phyloP scores from a whole-genome alignment of 78 protist species.

The Dictyostelium capitatum region DNA sequence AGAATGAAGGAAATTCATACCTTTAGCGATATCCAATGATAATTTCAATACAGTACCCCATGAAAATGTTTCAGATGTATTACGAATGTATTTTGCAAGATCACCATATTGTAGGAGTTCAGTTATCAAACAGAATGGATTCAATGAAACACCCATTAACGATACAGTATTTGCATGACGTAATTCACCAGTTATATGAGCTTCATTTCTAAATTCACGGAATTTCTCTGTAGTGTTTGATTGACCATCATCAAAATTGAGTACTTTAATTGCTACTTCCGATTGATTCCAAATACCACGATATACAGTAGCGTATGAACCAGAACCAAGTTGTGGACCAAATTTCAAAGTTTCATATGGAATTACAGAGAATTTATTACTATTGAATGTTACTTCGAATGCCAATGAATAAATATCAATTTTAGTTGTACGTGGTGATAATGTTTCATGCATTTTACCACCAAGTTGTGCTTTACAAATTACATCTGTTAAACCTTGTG shows the following conservation, averaged over 20 bases:
- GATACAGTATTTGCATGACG: constrained; percentile 69
- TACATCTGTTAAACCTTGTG: constrained; percentile 13
- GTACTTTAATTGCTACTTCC: constrained; percentile 67
- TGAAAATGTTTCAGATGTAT: constrained; percentile 34
- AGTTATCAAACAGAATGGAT: constrained; percentile 72
- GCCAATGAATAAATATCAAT: constrained; percentile 43
- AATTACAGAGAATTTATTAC: constrained; percentile 51
- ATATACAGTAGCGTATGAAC: constrained; percentile 72
- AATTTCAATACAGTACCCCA: constrained; percentile 53
- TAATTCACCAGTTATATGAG: constrained; percentile 54
- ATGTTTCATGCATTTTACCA: constrained; percentile 6
- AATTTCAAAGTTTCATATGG: constrained; percentile 51
- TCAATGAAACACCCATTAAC: constrained; percentile 55
- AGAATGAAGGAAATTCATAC: constrained; percentile 79
- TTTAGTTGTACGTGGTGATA: constrained; percentile 1
- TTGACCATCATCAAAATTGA: constrained; percentile 46
- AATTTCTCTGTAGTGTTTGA: constrained; percentile 48
- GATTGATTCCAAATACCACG: constrained; percentile 72
- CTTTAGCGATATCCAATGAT: constrained; percentile 68
- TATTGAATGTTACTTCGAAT: constrained; percentile 41
- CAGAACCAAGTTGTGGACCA: constrained; percentile 72
- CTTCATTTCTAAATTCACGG: constrained; percentile 81
- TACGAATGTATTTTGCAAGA: constrained; percentile 47
- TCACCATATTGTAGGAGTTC: constrained; percentile 59
- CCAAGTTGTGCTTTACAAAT: constrained; percentile 22